Evolutionary conservation across 208 protist species (phyloP), one percentile per base, ranked within the genome.

Genomic region (Leptomonas seymouri): DNA sequence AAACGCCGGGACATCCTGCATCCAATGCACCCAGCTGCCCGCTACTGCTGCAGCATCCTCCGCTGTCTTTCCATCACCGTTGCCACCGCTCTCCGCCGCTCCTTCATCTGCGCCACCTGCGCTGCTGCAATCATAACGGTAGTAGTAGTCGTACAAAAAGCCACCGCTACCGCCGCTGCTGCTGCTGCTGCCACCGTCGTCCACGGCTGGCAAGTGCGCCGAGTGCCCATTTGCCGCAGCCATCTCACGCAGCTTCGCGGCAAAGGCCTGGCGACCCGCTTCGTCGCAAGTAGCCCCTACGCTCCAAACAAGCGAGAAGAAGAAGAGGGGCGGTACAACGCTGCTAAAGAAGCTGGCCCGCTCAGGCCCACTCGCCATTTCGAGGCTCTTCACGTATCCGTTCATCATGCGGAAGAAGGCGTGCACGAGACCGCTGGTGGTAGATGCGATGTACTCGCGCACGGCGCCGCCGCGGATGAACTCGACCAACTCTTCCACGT

Each of bases 221-320:
- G 27, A 50, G 64, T 96, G 85, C 41, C 61, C 75, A 62, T 88
- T 62, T 21, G 31, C 62, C 27, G 31, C 57, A 1, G 96, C 88
- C 53, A 93, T 53, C 25, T 74, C 48, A 20, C 93, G 78, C 51
- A 99, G 62, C 61, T 78, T 95, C 11, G 77, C 54, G 67, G 93
- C 92, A 78, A 99, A 99, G n/a, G 74, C 46, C 36, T 86, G 82
- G 15, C 98, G 87, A 1, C 96, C 86, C 3, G 51, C 76, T 44
- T 91, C 86, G 76, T 99, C 93, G 76, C 93, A 97, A 0, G 93
- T 97, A 1, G 89, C 96, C 7, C 98, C 98, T 15, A 99, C 78
- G 34, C 90, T 96, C 98, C 98, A 99, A 15, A 99, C 76, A 8
- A 99, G 56, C 12, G 94, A 88, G 67, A 99, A 98, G 71, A 99